Percentiles rank a stretch among this genome's conserved stretches.
Evolutionary conservation across 257 asterid genomes (phyloP).

Genomic region (Primulina huaijiensis): DNA sequence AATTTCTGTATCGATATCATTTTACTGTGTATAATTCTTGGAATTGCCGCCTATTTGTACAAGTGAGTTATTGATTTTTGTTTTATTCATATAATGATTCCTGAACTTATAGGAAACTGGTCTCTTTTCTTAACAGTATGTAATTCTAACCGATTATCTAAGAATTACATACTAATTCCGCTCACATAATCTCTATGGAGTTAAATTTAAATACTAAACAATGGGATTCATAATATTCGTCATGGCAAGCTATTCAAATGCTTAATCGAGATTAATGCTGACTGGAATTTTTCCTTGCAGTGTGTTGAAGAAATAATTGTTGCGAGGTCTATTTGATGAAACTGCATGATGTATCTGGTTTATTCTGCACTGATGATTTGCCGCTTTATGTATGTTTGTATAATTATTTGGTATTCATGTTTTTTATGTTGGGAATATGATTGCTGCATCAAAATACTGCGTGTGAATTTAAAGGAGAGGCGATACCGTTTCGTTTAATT

Average conservation of each 20-base stretch:
- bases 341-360: not conserved
- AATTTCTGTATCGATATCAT: constrained; percentile 91
- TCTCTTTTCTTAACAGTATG: constrained; percentile 7
- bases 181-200: not conserved
- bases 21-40: constrained; percentile 80
- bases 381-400: constrained; percentile 22
- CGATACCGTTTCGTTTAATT: no score
- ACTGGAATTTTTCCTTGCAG: constrained; percentile 36
- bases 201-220: no score
- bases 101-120: not conserved
- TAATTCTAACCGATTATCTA: not conserved
- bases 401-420: constrained; percentile 23
- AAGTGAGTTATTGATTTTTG: constrained; percentile 50
- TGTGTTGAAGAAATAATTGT: constrained; percentile 42
- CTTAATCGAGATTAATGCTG: constrained; percentile 17
- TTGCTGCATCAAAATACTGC: constrained; percentile 5
- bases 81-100: not conserved
- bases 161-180: not conserved
- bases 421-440: constrained; percentile 16
- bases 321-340: constrained; percentile 10
- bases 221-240: not conserved
- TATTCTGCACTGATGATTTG: constrained; percentile 26
- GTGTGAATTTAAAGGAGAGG: not conserved
- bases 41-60: constrained; percentile 95
- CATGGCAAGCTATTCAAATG: not conserved